These are phyloP conservation scores for Podaxis sp. DNA, from an alignment of 768 basidiomycete genomes.

Conservation along the genomic window DNA sequence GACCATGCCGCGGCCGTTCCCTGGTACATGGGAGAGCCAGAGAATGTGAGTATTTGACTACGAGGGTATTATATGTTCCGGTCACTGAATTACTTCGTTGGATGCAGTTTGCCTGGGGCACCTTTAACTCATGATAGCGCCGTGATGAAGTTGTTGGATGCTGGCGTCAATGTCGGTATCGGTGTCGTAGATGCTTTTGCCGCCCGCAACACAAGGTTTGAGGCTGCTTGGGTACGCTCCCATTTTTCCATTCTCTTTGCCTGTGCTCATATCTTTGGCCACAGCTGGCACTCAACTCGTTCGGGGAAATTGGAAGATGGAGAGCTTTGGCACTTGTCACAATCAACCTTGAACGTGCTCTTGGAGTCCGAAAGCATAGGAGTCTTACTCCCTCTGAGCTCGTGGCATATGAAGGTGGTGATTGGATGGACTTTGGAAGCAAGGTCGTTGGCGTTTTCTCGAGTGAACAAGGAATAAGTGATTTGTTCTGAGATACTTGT, in stretches of 20 bases:
- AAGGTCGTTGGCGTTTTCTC: slow-evolving; percentile 46
- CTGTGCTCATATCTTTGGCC: slow-evolving; percentile 5
- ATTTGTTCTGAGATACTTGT: slow-evolving; percentile 30
- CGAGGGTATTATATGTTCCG: not conserved
- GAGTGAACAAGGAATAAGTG: slow-evolving; percentile 29
- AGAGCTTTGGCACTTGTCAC: slow-evolving; percentile 43
- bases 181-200: slow-evolving; percentile 60
- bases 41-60: slow-evolving; percentile 48
- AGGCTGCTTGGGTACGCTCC: slow-evolving; percentile 50
- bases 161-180: slow-evolving; percentile 64
- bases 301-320: slow-evolving; percentile 38
- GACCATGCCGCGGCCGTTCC: slow-evolving; percentile 60
- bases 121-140: slow-evolving; percentile 61
- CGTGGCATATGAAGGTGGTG: slow-evolving; percentile 41
- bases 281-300: slow-evolving; percentile 29
- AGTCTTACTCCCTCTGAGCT: slow-evolving; percentile 29
- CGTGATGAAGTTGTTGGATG: slow-evolving; percentile 50
- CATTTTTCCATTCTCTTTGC: slow-evolving; percentile 25
- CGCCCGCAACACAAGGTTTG: slow-evolving; percentile 70
- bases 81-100: not conserved
- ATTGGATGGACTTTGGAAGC: slow-evolving; percentile 41
- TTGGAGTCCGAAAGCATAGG: slow-evolving; percentile 30
- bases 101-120: slow-evolving; percentile 60
- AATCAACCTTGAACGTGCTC: slow-evolving; percentile 40
- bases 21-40: slow-evolving; percentile 60